phyloP scores from a whole-genome alignment of 1,284 basidiomycete species.

The Gymnopus androsaceus region DNA sequence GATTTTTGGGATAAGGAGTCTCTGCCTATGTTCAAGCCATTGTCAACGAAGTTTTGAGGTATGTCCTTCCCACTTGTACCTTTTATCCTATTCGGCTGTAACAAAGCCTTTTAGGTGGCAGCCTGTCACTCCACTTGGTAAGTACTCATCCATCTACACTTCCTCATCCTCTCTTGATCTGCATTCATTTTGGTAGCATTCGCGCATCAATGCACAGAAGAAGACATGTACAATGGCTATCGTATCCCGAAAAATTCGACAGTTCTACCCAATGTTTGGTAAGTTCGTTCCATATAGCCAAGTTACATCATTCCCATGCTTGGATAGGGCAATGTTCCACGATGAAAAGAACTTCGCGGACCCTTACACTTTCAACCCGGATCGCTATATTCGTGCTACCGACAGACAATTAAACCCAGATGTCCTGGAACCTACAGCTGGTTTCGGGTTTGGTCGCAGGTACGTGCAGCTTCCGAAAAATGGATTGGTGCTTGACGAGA shows the following conservation, averaged over 20 bases:
- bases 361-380: constrained; percentile 11
- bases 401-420: background rate
- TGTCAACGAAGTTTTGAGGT: constrained; percentile 2
- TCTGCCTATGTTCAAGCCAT: constrained; percentile 11
- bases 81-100: background rate
- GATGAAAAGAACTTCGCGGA: constrained; percentile 14
- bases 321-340: constrained; percentile 19
- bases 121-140: constrained; percentile 8
- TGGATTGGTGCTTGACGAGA: background rate
- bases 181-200: background rate
- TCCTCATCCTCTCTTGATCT: background rate
- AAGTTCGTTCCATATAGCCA: background rate
- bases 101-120: constrained; percentile 5
- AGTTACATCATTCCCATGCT: background rate
- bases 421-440: background rate
- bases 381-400: constrained; percentile 2
- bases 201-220: constrained; percentile 9
- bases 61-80: too few relatives aligned
- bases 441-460: constrained; percentile 15
- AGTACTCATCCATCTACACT: background rate
- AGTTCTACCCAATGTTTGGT: constrained; percentile 16
- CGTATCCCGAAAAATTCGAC: constrained; percentile 16
- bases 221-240: constrained; percentile 21
- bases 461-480: background rate
- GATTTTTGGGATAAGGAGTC: constrained; percentile 3